Evolutionary conservation across 1,284 basidiomycete species (phyloP), one percentile per base, ranked within the genome.

Genomic region (Ganoderma lucidum): DNA sequence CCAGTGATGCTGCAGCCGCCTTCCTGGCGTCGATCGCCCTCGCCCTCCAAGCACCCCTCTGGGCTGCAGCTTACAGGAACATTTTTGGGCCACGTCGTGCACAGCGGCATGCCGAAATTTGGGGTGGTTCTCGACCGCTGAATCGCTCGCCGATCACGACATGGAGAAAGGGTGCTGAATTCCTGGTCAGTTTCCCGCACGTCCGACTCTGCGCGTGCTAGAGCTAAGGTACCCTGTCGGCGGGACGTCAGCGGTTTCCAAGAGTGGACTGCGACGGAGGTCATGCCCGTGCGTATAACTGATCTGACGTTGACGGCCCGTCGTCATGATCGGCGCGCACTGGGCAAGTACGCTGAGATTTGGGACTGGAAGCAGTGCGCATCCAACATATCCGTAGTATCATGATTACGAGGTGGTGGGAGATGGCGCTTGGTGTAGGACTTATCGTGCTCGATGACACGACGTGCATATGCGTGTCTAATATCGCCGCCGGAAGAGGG

Each of bases 361-460:
- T 62, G 44, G 61, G 8, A 45, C 41, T 44, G 28, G 28, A 48
- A 59, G 58, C 37, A 41, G 37, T 44, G 59, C 44, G 59, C 41
- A 41, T 60, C 19, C 17, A 45, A 45, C 17, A 3, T 23, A 60
- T 41, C 17, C 19, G 37, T 60, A 8, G 37, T 60, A 8, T 53
- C 51, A 23, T 8, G 19, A 23, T 35, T 35, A 35, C 35, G 19
- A 28, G 23, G 37, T 9, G 28, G 19, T 6, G n/a, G 3, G 59
- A 2, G 23, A 30, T 6, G 6, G 6, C 39, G 39, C 39, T 30
- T n/a, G 37, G 59, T 42, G n/a, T 6, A 2, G n/a, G 23, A n/a
- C 39, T 15, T 42, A 28, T 17, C n/a, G 15, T 61, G 12, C 23
- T 14, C 4, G n/a, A 44, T 42, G 23, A 41, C 39, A n/a, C n/a